Evolutionary conservation across 1,284 basidiomycete genomes (phyloP).

Genomic region (Clitocybe nebularis): DNA sequence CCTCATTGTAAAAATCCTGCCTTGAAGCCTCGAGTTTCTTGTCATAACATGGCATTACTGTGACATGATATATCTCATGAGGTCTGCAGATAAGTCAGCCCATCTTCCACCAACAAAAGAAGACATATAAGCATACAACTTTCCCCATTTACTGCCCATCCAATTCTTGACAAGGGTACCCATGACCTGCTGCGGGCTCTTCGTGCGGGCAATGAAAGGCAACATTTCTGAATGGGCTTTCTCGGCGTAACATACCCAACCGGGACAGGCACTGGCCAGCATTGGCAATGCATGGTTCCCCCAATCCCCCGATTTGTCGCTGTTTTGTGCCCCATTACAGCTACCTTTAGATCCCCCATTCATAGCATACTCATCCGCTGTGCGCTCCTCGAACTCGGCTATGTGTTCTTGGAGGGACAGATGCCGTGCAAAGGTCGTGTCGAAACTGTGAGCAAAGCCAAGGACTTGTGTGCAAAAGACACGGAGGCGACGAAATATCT

Average conservation of each 20-base stretch:
- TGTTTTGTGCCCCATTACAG: neutral
- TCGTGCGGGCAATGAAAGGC: constrained; percentile 83
- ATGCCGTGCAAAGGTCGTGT: constrained; percentile 94
- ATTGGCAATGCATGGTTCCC: constrained; percentile 65
- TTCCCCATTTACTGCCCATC: constrained; percentile 63
- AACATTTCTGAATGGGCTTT: constrained; percentile 95
- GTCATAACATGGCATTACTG: constrained; percentile 99
- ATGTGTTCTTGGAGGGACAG: constrained; percentile 81
- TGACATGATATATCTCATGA: constrained; percentile 88
- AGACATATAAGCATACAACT: constrained; percentile 51
- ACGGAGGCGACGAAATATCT: constrained; percentile 66
- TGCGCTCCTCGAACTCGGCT: constrained; percentile 79
- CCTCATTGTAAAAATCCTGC: constrained; percentile 81
- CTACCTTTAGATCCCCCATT: constrained; percentile 1
- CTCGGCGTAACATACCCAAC: constrained; percentile 99
- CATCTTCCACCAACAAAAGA: constrained; percentile 1
- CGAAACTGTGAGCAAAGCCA: constrained; percentile 78
- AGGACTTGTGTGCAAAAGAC: constrained; percentile 58
- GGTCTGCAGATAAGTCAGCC: constrained; percentile 50
- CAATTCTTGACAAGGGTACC: constrained; percentile 90
- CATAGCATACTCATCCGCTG: constrained; percentile 20
- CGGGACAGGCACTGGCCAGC: constrained; percentile 94
- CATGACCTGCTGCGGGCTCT: constrained; percentile 94
- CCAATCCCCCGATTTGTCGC: constrained; percentile 20
- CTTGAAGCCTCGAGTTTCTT: constrained; percentile 98